Base-by-base conservation (phyloP, 192 early-diverging fungal genomes). In the Helicostylum pulchrum region DNA sequence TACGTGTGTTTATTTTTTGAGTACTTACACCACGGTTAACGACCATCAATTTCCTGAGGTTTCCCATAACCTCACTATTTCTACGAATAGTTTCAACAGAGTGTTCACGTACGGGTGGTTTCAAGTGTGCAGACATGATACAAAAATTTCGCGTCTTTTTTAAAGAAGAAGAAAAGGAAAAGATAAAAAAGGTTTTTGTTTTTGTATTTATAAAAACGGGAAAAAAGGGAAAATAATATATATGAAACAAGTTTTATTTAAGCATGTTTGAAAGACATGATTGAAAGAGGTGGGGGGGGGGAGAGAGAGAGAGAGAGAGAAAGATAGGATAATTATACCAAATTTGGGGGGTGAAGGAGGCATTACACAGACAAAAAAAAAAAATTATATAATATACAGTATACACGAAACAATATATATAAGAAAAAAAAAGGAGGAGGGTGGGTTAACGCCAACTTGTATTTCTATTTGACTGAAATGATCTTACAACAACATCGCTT, bases 61-160 rank as follows among this genome's bases (percentile, higher is more conserved):
- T 55, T 7, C 74, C 77, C 67, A 77, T 72, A 39, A 81, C 77
- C 68, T 81, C 77, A 47, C 77, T 75, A 19, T 78, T 75, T 44
- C 77, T 63, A 52, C 80, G 77, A 67, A 82, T 82, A 11, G 80
- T 82, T 45, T 82, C 80, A 54, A 82, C 77, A 0, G 80, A 67
- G 61, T 81, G 71, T 60, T 82, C 80, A 42, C 72, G 66, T 57
- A 15, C 44, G 53, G 64, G 56, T 42, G 0, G 19, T 10, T 57
- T 11, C 19, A 12, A 17, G 46, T 17, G 0, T 7, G 0, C 17
- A 17, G 4, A 47, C 46, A 47, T 47, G 4, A 44, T 44, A 44
- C 4, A 12, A 8, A 44, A 8, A 44, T 12, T 44, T 8, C 14
- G 21, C 20, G n/a, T 30, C 21, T 53, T 3, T 54, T 5, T 48